Base-by-base conservation (phyloP, 1,284 basidiomycete species). In the Sporisorium sorghi region DNA sequence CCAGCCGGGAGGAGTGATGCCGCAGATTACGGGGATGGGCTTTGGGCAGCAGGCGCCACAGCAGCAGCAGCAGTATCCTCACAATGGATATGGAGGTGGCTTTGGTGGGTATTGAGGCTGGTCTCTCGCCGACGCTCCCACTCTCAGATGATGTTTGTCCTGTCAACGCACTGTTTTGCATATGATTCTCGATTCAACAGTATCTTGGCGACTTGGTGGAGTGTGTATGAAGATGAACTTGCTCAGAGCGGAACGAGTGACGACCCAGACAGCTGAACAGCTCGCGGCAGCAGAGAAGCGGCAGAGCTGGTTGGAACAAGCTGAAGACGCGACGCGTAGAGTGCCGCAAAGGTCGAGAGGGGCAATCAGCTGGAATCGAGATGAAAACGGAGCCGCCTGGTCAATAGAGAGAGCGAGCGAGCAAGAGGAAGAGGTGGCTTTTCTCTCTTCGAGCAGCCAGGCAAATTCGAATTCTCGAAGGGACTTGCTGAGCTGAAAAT, bases 1-100 rank as follows among this genome's bases (percentile, higher is more conserved):
- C 73, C 73, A 77, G 30, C 71, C 81, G 0, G 82, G 81, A 4
- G 79, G 79, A 26, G 80, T 83, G 40, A 76, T 79, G 68, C 77
- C 75, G 39, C 77, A 74, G 51, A 66, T 65, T 37, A 75, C 72
- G 14, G 72, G 72, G 9, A 66, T 75, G 58, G 53, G 44, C 17
- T 69, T 53, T 33, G 62, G 63, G 5, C 65, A 75, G 47, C 67
- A 60, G 59, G 63, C 48, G 19, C 67, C 44, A 30, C 49, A 39
- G 23, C 43, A 30, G 23, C 43, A 55, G 30, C 46, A 57, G 40
- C 47, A 48, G 55, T 63, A 69, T 52, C 60, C 67, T 9, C 59
- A 65, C 14, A 65, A 67, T 42, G 69, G 68, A 12, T 68, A 69
- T 43, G 71, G 71, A 26, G 62, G 61, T 26, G 57, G 61, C 19